Conservation (phyloP, 495 filamentous ascomycete genomes). For the Mycothermus thermophilus region DNA sequence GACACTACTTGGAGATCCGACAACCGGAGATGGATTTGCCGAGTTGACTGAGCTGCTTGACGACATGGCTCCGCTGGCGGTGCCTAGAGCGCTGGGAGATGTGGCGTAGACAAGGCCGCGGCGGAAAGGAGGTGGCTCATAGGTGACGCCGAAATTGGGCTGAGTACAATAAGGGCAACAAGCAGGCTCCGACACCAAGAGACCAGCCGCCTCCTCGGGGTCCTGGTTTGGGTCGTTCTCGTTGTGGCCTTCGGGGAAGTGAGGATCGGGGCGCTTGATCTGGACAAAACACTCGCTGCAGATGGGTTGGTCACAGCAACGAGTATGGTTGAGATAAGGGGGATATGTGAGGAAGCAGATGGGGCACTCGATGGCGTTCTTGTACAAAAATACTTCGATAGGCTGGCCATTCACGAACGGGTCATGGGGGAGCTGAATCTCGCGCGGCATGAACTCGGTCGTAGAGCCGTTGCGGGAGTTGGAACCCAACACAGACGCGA, state of each 20-base stretch:
- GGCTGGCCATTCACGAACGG: conserved; percentile 84
- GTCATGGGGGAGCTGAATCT: conserved; percentile 67
- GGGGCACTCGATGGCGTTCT: conserved; percentile 78
- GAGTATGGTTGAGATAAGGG: conserved; percentile 85
- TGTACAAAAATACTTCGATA: conserved; percentile 85
- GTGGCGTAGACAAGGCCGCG: conserved; percentile 63
- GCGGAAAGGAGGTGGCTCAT: conserved; percentile 76
- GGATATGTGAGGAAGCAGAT: conserved; percentile 96
- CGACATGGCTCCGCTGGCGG: conserved; percentile 54
- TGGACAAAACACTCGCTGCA: conserved; percentile 99
- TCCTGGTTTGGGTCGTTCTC: conserved; percentile 31
- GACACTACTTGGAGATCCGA: conserved; percentile 13
- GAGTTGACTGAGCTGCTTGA: conserved; percentile 41
- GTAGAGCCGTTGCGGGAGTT: conserved; percentile 52
- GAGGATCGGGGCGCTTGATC: conserved; percentile 92
- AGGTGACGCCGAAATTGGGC: conserved; percentile 88
- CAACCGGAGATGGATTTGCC: conserved; percentile 26
- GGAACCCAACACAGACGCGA: conserved; percentile 63
- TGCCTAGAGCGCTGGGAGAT: conserved; percentile 20
- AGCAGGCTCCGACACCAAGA: conserved; percentile 81
- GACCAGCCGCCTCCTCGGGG: conserved; percentile 41
- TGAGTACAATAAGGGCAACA: conserved; percentile 91
- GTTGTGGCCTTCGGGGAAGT: conserved; percentile 76
- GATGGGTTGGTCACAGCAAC: conserved; percentile 93
- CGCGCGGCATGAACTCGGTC: conserved; percentile 55